These are phyloP conservation scores for Nematodospora valgi DNA, from an alignment of 805 yeast genomes.

Conservation along the genomic window DNA sequence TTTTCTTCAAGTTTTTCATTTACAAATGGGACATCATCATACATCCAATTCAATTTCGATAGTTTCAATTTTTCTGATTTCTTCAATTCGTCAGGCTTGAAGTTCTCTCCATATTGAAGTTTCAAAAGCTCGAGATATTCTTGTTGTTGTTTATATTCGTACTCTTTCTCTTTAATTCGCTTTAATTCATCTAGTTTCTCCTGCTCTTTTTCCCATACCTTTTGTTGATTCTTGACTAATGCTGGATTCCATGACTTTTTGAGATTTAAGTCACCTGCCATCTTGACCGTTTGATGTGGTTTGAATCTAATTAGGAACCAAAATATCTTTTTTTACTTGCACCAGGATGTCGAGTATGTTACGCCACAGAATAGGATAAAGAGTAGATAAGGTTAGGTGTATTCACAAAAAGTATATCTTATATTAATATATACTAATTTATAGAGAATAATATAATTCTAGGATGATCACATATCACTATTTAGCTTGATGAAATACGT, in stretches of 20 bases:
- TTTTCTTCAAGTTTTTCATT: conserved; percentile 21
- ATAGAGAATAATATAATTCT: too few species aligned
- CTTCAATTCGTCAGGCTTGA: conserved; percentile 23
- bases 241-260: conserved; percentile 98
- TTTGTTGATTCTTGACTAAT: conserved; percentile 75
- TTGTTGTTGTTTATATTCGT: conserved; percentile 60
- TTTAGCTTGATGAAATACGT: too few species aligned
- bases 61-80: conserved; percentile 32
- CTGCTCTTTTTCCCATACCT: conserved; percentile 81
- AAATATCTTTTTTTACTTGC: too few species aligned
- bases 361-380: too few species aligned
- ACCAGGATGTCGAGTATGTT: too few species aligned
- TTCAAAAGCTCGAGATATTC: conserved; percentile 55
- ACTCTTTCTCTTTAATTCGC: conserved; percentile 57
- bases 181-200: conserved; percentile 68
- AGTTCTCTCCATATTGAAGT: conserved; percentile 41
- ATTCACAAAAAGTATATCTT: too few species aligned
- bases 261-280: conserved; percentile 79
- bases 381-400: too few species aligned
- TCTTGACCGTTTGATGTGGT: conserved; percentile 12
- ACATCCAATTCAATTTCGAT: conserved; percentile 82
- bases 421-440: too few species aligned
- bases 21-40: conserved; percentile 48
- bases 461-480: too few species aligned
- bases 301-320: too few species aligned